These are phyloP conservation scores for Pythium sukuiense DNA, from an alignment of 352 stramenopile species.

Conservation along the genomic window DNA sequence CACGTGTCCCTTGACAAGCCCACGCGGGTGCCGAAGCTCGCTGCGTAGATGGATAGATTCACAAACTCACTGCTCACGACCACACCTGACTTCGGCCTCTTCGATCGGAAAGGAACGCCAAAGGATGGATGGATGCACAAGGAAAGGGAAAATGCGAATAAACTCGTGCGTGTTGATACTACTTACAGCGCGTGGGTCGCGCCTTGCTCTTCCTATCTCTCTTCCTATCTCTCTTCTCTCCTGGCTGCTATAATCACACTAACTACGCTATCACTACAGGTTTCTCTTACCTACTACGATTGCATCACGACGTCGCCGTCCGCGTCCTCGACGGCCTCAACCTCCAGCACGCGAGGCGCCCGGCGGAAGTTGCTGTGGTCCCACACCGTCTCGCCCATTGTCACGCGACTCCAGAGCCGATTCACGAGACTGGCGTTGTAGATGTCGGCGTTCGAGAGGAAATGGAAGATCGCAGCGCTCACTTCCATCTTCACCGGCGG, in stretches of 20 bases:
- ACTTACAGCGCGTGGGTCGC: slow-evolving; percentile 8
- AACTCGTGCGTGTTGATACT: slow-evolving; percentile 10
- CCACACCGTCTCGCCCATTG: slow-evolving; percentile 71
- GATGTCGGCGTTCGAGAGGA: slow-evolving; percentile 70
- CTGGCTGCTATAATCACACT: slow-evolving; percentile 18
- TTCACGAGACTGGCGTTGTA: slow-evolving; percentile 88
- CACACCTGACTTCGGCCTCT: neutral
- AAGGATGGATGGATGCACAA: neutral
- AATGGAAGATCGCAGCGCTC: slow-evolving; percentile 65
- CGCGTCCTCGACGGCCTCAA: slow-evolving; percentile 6
- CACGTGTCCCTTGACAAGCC: slow-evolving; percentile 83
- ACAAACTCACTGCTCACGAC: neutral
- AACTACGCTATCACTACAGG: slow-evolving; percentile 11
- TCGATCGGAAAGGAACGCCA: slow-evolving; percentile 7
- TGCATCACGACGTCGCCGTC: slow-evolving; percentile 25
- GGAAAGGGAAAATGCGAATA: slow-evolving; percentile 4
- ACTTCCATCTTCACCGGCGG: slow-evolving; percentile 64
- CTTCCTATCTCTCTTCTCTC: slow-evolving; percentile 1
- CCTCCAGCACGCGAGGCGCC: slow-evolving; percentile 8
- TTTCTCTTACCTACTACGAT: neutral
- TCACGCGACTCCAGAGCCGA: slow-evolving; percentile 78
- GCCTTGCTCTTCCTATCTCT: neutral
- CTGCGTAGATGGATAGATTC: slow-evolving; percentile 3
- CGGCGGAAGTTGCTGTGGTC: slow-evolving; percentile 72
- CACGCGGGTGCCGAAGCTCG: slow-evolving; percentile 42